Evolutionary conservation across 768 basidiomycete species (phyloP), one percentile per base, ranked within the genome.

Genomic region (Gymnopilus dilepis): DNA sequence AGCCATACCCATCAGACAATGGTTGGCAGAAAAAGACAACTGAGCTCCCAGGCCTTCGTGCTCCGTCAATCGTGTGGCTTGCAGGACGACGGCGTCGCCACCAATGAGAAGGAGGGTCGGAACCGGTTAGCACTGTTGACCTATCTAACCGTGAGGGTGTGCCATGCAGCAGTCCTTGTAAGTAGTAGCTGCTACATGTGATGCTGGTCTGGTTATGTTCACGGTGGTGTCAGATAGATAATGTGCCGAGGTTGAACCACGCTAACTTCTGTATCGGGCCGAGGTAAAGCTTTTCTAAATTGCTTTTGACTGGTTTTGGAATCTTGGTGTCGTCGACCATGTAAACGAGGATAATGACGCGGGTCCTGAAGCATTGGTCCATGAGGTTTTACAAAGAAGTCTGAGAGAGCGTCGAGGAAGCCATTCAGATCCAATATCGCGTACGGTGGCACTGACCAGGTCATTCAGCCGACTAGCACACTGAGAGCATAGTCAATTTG

Each of bases 131-230:
- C 17, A 12, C 56, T 42, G 21, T 48, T 58, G 53, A 52, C 65
- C 66, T 64, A 67, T 64, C 63, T 50, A 15, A 47, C 41, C 66
- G 66, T 67, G 63, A 52, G 61, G 48, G 60, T 7, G 30, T 26
- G 53, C 60, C 61, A 60, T 58, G 62, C 60, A 58, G 57, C 24
- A 26, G n/a, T 33, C 26, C 28, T 31, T 6, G 2, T 28, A 30
- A 5, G 13, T 30, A 17, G 15, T 17, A 13, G 21, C 17, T 34
- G 53, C 58, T 65, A 28, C 65, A 66, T 63, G 60, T 59, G 60
- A 54, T 63, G 59, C n/a, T 47, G 26, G 13, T 40, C 53, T 57
- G 56, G 57, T 53, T 54, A 52, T 60, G 55, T 40, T 50, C 40
- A 54, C 37, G 26, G 43, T 37, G 19, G 30, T 56, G 53, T 41